These are phyloP conservation scores for Penicillium sp. DNA, from an alignment of 2,329 filamentous ascomycete species.

Conservation along the genomic window DNA sequence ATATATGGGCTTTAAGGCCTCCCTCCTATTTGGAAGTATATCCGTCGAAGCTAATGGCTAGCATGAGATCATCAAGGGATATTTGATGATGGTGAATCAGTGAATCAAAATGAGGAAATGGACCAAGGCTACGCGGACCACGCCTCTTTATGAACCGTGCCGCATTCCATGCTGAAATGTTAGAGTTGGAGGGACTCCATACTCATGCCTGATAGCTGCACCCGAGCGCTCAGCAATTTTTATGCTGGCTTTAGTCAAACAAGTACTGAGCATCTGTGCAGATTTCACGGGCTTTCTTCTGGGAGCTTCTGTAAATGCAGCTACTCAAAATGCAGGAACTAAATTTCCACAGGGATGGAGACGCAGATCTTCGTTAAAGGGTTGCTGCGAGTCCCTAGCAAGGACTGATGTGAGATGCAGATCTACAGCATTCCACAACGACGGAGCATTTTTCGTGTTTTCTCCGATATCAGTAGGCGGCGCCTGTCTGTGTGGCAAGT, in stretches of 20 bases:
- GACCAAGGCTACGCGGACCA: neutral
- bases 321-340: neutral
- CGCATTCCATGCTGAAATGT: conserved; percentile 12
- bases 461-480: neutral
- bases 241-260: neutral
- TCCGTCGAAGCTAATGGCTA: neutral
- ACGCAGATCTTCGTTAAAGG: neutral
- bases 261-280: neutral
- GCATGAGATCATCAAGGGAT: neutral
- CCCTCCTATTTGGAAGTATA: neutral
- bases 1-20: neutral
- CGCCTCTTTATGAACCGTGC: neutral
- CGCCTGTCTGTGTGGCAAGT: neutral
- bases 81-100: neutral
- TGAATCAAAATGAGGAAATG: neutral
- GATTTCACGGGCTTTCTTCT: neutral
- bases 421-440: neutral
- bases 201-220: neutral
- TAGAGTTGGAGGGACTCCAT: neutral
- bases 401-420: neutral
- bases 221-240: neutral
- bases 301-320: neutral
- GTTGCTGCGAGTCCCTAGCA: neutral
- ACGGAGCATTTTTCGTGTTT: neutral
- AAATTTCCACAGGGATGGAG: neutral